Base-by-base conservation (phyloP, 768 basidiomycete species). In the Boletellus emodensis region DNA sequence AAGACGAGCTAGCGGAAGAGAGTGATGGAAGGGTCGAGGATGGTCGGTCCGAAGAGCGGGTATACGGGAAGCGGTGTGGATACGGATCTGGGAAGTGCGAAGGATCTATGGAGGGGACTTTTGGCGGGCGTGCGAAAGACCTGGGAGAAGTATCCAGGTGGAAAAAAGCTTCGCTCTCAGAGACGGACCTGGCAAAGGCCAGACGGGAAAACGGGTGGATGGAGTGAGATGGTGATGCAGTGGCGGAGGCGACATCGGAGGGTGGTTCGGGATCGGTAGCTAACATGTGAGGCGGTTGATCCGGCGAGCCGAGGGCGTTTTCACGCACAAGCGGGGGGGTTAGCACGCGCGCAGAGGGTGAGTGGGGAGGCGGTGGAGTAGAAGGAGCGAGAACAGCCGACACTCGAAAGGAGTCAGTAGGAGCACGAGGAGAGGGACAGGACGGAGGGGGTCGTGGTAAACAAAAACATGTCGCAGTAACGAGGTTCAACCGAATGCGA, bases 31-130 rank as follows among this genome's bases (percentile, higher is more conserved):
- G 70, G 5, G 72, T 52, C 1, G 71, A 71, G 9, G 71, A 70
- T n/a, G 54, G 28, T 48, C 68, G 59, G 41, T 67, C 66, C 17
- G 68, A 68, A 20, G 57, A 57, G 42, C 60, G 72, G 58, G 69
- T 70, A 44, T 75, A 80, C 6, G 72, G 79, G 10, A 74, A 69
- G 37, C 80, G 79, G 51, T 78, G 81, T 22, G 85, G 82, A 68
- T 86, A 83, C 20, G 84, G 84, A 66, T 88, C 84, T 18, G 87
- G 85, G 59, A 82, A 86, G 41, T 80, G 82, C 7, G 79, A 75
- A 28, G 84, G 83, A 65, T 87, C 85, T 44, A 85, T 71, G 9
- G 71, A 62, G 53, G 72, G 68, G 26, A 63, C 67, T 66, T 75
- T 77, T 35, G 72, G 74, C 43, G 71, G 75, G 52, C 66, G 76